Evolutionary conservation across 202 grass and related monocot genomes (phyloP).

Genomic region (Elaeis oleifera): DNA sequence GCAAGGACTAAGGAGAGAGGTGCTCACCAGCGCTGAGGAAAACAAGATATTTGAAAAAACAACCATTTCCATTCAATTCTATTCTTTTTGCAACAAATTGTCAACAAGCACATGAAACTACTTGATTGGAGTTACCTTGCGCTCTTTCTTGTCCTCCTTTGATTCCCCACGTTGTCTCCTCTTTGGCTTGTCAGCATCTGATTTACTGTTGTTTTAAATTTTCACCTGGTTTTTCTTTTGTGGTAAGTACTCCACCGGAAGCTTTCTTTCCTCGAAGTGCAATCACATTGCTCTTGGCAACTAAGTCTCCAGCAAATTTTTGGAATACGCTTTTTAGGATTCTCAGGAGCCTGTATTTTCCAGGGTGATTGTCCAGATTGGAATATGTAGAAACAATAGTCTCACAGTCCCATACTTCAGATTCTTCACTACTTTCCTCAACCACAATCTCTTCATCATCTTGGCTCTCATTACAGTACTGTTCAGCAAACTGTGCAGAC

Average conservation of each 20-base stretch:
- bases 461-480: slow-evolving; percentile 57
- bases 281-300: slow-evolving; percentile 53
- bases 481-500: slow-evolving; percentile 73
- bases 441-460: slow-evolving; percentile 45
- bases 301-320: slow-evolving; percentile 60
- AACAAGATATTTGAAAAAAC: too few species aligned
- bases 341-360: slow-evolving; percentile 63
- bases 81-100: too few species aligned
- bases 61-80: too few species aligned
- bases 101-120: slow-evolving; percentile 1
- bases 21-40: too few species aligned
- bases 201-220: slow-evolving; percentile 37
- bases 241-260: slow-evolving; percentile 80
- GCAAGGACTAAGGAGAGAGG: too few species aligned
- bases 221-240: slow-evolving; percentile 51
- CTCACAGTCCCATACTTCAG: slow-evolving; percentile 86
- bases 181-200: slow-evolving; percentile 36
- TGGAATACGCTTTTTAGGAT: slow-evolving; percentile 39
- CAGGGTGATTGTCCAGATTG: slow-evolving; percentile 86
- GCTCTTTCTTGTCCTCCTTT: slow-evolving; percentile 92
- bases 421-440: slow-evolving; percentile 87
- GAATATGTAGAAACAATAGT: slow-evolving; percentile 91
- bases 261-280: slow-evolving; percentile 84
- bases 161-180: slow-evolving; percentile 46
- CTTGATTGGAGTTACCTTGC: slow-evolving; percentile 51